Base-by-base conservation (phyloP, 1,284 basidiomycete genomes). In the Xanthoconium separans region DNA sequence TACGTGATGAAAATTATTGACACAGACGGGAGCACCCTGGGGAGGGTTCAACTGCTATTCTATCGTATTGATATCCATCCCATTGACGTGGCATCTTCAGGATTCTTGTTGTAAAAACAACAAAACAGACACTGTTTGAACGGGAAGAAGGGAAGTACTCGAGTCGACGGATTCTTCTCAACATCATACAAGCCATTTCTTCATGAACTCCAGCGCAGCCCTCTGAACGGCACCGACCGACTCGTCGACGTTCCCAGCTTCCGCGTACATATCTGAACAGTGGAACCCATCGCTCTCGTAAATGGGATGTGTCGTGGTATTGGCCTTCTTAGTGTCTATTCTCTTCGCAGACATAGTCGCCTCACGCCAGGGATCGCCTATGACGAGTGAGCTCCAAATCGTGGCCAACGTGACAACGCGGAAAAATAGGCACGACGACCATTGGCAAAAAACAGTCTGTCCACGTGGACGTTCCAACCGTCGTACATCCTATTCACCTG, bases 391-490 rank as follows among this genome's bases (percentile, higher is more conserved):
- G n/a, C 4, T 15, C n/a, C 37, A 20, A 10, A 18, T 39, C 18
- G 27, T n/a, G 16, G 7, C n/a, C 10, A 6, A 37, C 27, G n/a
- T n/a, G 5, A 9, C 9, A 16, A 16, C n/a, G 8, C 4, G 12
- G 20, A 44, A n/a, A 29, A 43, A 45, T 4, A 76, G 83, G 56
- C 61, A 87, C 86, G 80, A 44, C 75, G 68, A 41, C 85, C 85
- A 52, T 85, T 89, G 22, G 83, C 84, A 60, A 87, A 86, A 77
- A 89, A 87, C 1, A 90, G 70, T 18, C 78, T 75, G 49, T 82
- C 70, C 43, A 79, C 71, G 22, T 73, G 70, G 27, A 86, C 77
- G 61, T 83, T 71, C 85, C 86, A 89, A 3, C 87, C 87, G 9
- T 70, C 63, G 67, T 86, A 88, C 18, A 68, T 70, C 0, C 31